Evolutionary conservation across 176 grass and related monocot species (phyloP).

Genomic region (Panicum miliaceum): DNA sequence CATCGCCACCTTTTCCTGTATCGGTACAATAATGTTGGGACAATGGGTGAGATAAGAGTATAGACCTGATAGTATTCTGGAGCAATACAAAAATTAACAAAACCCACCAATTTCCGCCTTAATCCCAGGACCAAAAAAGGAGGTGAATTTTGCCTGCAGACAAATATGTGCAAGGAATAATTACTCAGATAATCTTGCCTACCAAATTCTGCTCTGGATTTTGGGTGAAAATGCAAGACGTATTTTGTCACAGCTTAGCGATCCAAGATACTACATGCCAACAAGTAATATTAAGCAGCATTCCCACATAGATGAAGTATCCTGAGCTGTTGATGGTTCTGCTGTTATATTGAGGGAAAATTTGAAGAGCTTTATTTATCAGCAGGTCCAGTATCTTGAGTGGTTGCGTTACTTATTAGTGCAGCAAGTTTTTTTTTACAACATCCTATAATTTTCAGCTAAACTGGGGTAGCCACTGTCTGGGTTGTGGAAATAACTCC

Average conservation of each 20-base stretch:
- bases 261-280: too few relatives aligned
- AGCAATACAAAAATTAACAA: slow-evolving; percentile 24
- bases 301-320: too few relatives aligned
- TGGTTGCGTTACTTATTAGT: too few relatives aligned
- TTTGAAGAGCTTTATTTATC: too few relatives aligned
- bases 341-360: too few relatives aligned
- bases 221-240: neutral
- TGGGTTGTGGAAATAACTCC: neutral
- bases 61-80: neutral
- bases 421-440: slow-evolving; percentile 23
- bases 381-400: too few relatives aligned
- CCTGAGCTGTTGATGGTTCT: too few relatives aligned
- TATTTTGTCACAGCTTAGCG: too few relatives aligned
- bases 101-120: slow-evolving; percentile 64
- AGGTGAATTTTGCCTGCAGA: slow-evolving; percentile 51
- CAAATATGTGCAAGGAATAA: slow-evolving; percentile 9
- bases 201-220: neutral
- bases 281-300: too few relatives aligned
- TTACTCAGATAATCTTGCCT: slow-evolving; percentile 1
- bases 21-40: slow-evolving; percentile 13
- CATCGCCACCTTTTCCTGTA: slow-evolving; percentile 44
- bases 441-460: neutral
- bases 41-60: neutral
- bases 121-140: slow-evolving; percentile 69
- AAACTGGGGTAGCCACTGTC: neutral